Conservation (phyloP, 352 stramenopile genomes). For the Phytophthora melonis region DNA sequence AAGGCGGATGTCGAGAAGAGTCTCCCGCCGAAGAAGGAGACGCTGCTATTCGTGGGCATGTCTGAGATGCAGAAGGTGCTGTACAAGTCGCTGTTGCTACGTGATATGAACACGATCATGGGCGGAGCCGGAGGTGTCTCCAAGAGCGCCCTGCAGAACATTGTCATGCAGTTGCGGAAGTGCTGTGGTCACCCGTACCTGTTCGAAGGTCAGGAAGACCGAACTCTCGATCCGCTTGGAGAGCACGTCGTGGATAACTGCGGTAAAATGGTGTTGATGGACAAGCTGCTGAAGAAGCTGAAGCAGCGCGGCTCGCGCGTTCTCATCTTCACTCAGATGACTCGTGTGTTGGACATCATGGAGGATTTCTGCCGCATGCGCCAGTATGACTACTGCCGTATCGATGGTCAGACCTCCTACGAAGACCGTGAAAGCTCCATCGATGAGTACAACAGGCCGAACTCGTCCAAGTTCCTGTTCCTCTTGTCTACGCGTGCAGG, state of each 20-base stretch:
- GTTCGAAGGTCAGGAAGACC: slow-evolving; percentile 97
- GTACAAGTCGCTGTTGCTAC: slow-evolving; percentile 97
- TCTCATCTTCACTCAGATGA: slow-evolving; percentile 96
- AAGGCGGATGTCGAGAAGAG: slow-evolving; percentile 99
- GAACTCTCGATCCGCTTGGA: slow-evolving; percentile 93
- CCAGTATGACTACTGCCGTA: slow-evolving; percentile 89
- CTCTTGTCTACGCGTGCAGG: slow-evolving; percentile 97
- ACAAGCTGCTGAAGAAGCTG: slow-evolving; percentile 92
- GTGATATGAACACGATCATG: slow-evolving; percentile 94
- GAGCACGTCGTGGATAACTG: slow-evolving; percentile 98
- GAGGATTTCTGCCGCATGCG: slow-evolving; percentile 97
- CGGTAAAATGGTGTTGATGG: slow-evolving; percentile 97
- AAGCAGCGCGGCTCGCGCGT: slow-evolving; percentile 90
- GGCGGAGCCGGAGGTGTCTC: slow-evolving; percentile 73
- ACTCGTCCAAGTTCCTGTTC: slow-evolving; percentile 98
- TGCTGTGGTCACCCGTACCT: slow-evolving; percentile 94
- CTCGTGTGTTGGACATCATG: slow-evolving; percentile 94
- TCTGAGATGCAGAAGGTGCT: slow-evolving; percentile 95
- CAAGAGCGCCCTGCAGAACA: slow-evolving; percentile 85
- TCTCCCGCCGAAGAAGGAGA: slow-evolving; percentile 98
- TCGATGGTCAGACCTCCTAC: slow-evolving; percentile 90
- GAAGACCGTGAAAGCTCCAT: slow-evolving; percentile 88
- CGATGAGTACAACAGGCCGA: slow-evolving; percentile 96
- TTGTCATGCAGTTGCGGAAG: slow-evolving; percentile 91
- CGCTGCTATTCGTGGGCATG: slow-evolving; percentile 93